These are phyloP conservation scores for Kuraishia floccosa DNA, from an alignment of 805 yeast genomes.

Conservation along the genomic window DNA sequence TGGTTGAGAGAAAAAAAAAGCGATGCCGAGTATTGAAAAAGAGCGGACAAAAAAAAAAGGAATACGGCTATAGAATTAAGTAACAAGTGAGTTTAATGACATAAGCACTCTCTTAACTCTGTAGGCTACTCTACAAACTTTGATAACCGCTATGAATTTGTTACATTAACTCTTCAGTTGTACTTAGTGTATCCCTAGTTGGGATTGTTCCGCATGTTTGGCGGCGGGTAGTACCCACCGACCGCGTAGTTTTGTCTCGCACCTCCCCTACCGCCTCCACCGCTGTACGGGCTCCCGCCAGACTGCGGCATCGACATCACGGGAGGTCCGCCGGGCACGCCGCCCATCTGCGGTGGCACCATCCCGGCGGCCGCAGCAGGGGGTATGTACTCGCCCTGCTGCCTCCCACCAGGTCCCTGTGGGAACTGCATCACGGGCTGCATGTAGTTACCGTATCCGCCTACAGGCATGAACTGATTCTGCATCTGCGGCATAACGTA, in stretches of 20 bases:
- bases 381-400: not conserved
- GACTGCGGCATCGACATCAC: not conserved
- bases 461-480: slow-evolving; percentile 1
- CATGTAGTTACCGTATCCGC: not conserved
- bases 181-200: not conserved
- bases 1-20: not conserved
- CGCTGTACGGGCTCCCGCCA: not conserved
- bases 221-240: not conserved
- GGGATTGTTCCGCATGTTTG: not conserved
- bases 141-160: too few relatives aligned
- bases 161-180: not conserved
- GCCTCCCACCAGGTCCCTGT: not conserved
- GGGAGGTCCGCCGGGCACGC: not conserved
- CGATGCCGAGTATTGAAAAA: too few relatives aligned
- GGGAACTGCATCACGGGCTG: not conserved
- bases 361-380: not conserved
- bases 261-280: not conserved
- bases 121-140: too few relatives aligned
- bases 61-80: too few relatives aligned
- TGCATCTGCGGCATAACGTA: slow-evolving; percentile 1
- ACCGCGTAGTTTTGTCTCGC: not conserved
- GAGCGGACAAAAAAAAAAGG: too few relatives aligned
- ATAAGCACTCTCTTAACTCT: too few relatives aligned
- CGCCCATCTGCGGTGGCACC: too few relatives aligned
- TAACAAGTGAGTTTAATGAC: too few relatives aligned